phyloP scores from a whole-genome alignment of 176 grass and related monocot genomes.

The Zizania latifolia region DNA sequence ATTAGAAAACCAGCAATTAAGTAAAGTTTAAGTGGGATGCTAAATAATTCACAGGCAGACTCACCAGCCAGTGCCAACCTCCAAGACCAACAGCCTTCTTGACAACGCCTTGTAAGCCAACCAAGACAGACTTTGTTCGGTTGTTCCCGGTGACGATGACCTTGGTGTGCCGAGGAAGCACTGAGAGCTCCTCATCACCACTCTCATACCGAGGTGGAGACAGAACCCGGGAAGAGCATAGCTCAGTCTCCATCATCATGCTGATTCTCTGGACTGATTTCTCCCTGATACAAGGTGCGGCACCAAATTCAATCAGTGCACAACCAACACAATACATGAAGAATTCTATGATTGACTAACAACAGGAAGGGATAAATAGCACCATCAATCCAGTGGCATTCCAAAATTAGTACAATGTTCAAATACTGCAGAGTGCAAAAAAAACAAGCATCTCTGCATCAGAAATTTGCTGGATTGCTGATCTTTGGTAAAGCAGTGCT shows the following conservation, averaged over 20 bases:
- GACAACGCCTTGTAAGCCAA: constrained; percentile 74
- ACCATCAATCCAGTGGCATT: background rate
- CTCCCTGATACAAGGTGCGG: constrained; percentile 8
- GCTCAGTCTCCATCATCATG: constrained; percentile 60
- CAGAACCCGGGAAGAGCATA: constrained; percentile 42
- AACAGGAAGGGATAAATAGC: constrained; percentile 12
- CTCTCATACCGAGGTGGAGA: constrained; percentile 46
- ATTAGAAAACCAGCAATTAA: background rate
- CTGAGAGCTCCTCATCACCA: constrained; percentile 57
- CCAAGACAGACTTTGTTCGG: constrained; percentile 78
- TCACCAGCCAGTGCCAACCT: constrained; percentile 90
- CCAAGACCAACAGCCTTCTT: constrained; percentile 89
- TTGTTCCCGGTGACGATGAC: constrained; percentile 86
- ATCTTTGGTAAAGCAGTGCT: background rate
- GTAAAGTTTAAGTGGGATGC: constrained; percentile 16
- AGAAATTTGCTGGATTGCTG: background rate
- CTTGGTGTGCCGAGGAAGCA: constrained; percentile 71
- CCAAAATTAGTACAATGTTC: background rate
- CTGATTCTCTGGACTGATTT: background rate
- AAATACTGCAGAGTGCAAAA: background rate
- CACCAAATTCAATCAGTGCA: constrained; percentile 33
- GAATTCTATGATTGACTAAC: background rate
- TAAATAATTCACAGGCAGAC: background rate
- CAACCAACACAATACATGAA: constrained; percentile 20
- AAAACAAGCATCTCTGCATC: background rate